phyloP scores from a whole-genome alignment of 2,329 filamentous ascomycete genomes.

The Penicillium oxalicum region DNA sequence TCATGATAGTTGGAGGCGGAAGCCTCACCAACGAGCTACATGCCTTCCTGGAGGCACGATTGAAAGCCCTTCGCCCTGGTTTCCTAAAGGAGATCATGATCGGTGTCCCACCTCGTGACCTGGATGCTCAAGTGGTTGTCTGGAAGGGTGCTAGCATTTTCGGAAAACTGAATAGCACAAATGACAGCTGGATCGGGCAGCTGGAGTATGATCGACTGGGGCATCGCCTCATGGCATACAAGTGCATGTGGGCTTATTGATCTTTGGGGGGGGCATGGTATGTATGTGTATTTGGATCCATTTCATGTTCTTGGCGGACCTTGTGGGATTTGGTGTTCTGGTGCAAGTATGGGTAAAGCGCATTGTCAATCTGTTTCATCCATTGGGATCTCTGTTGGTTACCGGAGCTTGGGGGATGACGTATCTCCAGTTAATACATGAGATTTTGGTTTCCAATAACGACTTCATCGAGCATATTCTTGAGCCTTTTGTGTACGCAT shows the following conservation, averaged over 20 bases:
- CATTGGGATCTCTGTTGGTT: too few species aligned
- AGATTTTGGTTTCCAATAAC: too few species aligned
- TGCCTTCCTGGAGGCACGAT: conserved; percentile 72
- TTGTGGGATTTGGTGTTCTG: not conserved
- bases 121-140: conserved; percentile 93
- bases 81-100: conserved; percentile 63
- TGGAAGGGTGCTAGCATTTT: conserved; percentile 99
- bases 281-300: too few species aligned
- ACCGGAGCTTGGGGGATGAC: too few species aligned
- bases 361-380: too few species aligned
- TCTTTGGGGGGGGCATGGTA: not conserved
- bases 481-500: too few species aligned
- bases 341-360: not conserved
- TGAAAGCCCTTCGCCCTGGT: conserved; percentile 60
- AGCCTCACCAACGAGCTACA: conserved; percentile 75
- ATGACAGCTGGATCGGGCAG: conserved; percentile 89
- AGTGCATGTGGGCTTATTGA: conserved; percentile 60
- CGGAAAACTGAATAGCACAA: conserved; percentile 75
- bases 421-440: too few species aligned
- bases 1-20: conserved; percentile 85
- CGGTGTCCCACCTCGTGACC: conserved; percentile 71
- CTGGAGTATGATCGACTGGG: conserved; percentile 86
- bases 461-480: too few species aligned
- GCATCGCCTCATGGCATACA: conserved; percentile 74
- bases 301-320: too few species aligned